These are phyloP conservation scores for Vanderwaltozyma polyspora DNA, from an alignment of 805 yeast species.

Conservation along the genomic window DNA sequence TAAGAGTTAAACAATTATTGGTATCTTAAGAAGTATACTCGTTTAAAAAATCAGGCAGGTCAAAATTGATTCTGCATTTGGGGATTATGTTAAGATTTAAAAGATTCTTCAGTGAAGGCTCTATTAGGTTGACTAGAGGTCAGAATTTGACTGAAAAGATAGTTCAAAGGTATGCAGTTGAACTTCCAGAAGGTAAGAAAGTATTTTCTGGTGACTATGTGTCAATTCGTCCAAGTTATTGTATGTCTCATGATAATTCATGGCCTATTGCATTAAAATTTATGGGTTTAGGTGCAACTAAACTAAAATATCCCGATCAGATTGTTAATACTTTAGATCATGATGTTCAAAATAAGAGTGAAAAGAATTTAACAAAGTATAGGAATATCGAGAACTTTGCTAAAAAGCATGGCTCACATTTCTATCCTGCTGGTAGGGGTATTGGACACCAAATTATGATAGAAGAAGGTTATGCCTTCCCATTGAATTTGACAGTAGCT, in stretches of 20 bases:
- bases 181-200: constrained; percentile 58
- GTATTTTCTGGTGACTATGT: constrained; percentile 92
- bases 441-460: constrained; percentile 99
- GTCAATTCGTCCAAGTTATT: constrained; percentile 87
- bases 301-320: constrained; percentile 76
- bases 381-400: constrained; percentile 84
- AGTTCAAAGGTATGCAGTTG: constrained; percentile 87
- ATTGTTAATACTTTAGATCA: constrained; percentile 95
- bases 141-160: constrained; percentile 94
- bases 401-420: constrained; percentile 80
- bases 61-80: too few relatives aligned
- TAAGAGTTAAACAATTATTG: too few relatives aligned
- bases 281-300: constrained; percentile 84
- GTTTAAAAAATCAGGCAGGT: too few relatives aligned
- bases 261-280: constrained; percentile 99
- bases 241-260: constrained; percentile 98
- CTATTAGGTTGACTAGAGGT: constrained; percentile 16
- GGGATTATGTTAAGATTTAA: constrained; percentile 17
- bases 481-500: constrained; percentile 85
- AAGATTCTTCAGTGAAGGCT: constrained; percentile 14
- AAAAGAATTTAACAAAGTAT: constrained; percentile 81
- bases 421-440: constrained; percentile 98
- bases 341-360: constrained; percentile 90
- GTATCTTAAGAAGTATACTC: too few relatives aligned
- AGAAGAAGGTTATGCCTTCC: constrained; percentile 97